Percentiles rank a stretch among this genome's conserved stretches.
phyloP scores from a whole-genome alignment of 2,329 filamentous ascomycete species.

The Pseudogymnoascus sp. region DNA sequence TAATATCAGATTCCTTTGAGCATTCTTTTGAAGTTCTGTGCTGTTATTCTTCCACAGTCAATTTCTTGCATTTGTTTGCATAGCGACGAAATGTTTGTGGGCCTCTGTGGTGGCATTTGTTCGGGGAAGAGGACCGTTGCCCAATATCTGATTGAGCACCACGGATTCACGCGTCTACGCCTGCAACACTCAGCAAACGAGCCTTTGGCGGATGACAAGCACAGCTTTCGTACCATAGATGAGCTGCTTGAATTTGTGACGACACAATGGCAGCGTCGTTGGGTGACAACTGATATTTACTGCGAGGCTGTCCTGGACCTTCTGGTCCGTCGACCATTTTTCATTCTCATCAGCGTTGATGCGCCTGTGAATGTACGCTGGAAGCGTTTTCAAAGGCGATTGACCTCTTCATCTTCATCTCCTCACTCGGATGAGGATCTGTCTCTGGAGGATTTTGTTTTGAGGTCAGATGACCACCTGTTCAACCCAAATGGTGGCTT shows the following conservation, averaged over 20 bases:
- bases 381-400: conserved; percentile 62
- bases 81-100: conserved; percentile 58
- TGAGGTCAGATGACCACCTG: conserved; percentile 62
- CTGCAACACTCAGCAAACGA: conserved; percentile 34
- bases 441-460: conserved; percentile 49
- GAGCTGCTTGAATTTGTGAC: conserved; percentile 79
- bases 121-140: conserved; percentile 87
- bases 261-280: conserved; percentile 70
- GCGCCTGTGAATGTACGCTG: conserved; percentile 80
- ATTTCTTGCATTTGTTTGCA: neutral
- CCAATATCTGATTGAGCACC: conserved; percentile 74
- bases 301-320: conserved; percentile 65
- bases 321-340: conserved; percentile 76
- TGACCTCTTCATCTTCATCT: conserved; percentile 13
- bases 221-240: conserved; percentile 53
- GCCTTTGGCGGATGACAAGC: conserved; percentile 9
- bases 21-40: neutral
- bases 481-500: conserved; percentile 61
- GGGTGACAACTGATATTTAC: conserved; percentile 79
- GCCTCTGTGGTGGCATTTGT: conserved; percentile 79
- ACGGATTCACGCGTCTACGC: conserved; percentile 70
- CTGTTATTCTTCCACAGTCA: neutral
- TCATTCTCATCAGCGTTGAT: conserved; percentile 85
- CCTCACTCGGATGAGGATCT: conserved; percentile 20
- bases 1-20: neutral